Base-by-base conservation (phyloP, 371 early-diverging fungal genomes). In the Parasitella parasitica region DNA sequence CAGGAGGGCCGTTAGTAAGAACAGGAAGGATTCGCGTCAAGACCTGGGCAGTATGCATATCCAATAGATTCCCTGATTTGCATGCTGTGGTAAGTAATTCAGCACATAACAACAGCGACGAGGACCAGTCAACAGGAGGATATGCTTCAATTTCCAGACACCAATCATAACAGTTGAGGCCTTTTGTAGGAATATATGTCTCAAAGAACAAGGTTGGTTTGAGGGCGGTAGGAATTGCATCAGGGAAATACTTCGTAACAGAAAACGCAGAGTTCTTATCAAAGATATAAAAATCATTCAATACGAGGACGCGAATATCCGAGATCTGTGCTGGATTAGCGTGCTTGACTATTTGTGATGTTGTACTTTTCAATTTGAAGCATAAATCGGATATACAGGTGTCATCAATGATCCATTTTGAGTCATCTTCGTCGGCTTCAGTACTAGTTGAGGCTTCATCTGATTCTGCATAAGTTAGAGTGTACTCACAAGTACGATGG, bases 1-100 rank as follows among this genome's bases (percentile, higher is more conserved):
- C 61, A 55, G 57, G 60, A 8, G 61, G 57, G 2, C 61, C 57
- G 51, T 66, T 54, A 13, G 41, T 56, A 24, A 66, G 53, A 22
- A 66, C 28, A 16, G 57, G 61, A 20, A 60, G 60, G 18, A 66
- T 41, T 50, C 49, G 52, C 24, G 65, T 59, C 50, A 65, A n/a
- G 15, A 59, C 41, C 30, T 65, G 56, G 32, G 60, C 66, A 3
- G 61, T 59, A 28, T 66, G 66, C 22, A 56, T 32, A 43, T 60
- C 57, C 20, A 66, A 56, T 27, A 57, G 27, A 26, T 63, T 57
- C 6, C 51, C 39, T 12, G 65, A 59, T 1, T 54, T 39, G 30
- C 55, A 59, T n/a, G 55, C 59, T 32, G 37, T 39, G 1, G 15
- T 1, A 22, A 59, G 59, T 27, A 65, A 32, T 65, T 65, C 1